Evolutionary conservation across 2,329 filamentous ascomycete genomes (phyloP).

Genomic region (Phoma herbarum): DNA sequence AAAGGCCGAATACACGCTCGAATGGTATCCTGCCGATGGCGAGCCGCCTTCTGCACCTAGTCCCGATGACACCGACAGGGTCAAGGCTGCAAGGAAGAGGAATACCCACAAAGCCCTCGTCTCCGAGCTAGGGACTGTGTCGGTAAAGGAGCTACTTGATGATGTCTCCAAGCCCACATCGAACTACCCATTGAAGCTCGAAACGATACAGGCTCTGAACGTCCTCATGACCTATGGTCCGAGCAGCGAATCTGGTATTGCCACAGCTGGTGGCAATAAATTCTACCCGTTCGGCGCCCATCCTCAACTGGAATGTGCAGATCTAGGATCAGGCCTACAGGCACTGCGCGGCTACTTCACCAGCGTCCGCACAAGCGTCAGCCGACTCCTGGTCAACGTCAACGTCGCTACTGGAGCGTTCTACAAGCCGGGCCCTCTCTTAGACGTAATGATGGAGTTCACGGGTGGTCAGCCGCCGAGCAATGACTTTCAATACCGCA

Average conservation of each 20-base stretch:
- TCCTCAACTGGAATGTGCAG: slow-evolving; percentile 50
- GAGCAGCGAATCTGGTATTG: slow-evolving; percentile 53
- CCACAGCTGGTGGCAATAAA: slow-evolving; percentile 62
- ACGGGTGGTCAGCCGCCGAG: slow-evolving; percentile 15
- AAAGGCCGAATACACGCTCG: slow-evolving; percentile 16
- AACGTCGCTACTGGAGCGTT: slow-evolving; percentile 69
- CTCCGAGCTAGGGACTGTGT: slow-evolving; percentile 36
- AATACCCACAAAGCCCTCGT: slow-evolving; percentile 35
- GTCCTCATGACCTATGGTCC: slow-evolving; percentile 63
- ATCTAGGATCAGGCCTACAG: slow-evolving; percentile 62
- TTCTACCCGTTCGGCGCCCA: slow-evolving; percentile 56
- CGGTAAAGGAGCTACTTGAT: slow-evolving; percentile 53
- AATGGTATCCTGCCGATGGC: slow-evolving; percentile 40
- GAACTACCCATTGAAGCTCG: slow-evolving; percentile 57
- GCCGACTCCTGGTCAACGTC: slow-evolving; percentile 67
- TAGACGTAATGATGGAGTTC: slow-evolving; percentile 40
- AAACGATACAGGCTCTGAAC: slow-evolving; percentile 67
- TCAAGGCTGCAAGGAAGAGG: slow-evolving; percentile 25
- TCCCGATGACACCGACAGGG: slow-evolving; percentile 27
- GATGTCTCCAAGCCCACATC: slow-evolving; percentile 53
- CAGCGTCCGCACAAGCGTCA: slow-evolving; percentile 67
- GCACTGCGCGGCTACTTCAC: slow-evolving; percentile 69
- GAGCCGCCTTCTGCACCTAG: slow-evolving; percentile 30
- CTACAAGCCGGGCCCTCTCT: slow-evolving; percentile 59
- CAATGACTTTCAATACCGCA: slow-evolving; percentile 18